Evolutionary conservation across 495 filamentous ascomycete species (phyloP).

Genomic region (Penicillium coffeae): DNA sequence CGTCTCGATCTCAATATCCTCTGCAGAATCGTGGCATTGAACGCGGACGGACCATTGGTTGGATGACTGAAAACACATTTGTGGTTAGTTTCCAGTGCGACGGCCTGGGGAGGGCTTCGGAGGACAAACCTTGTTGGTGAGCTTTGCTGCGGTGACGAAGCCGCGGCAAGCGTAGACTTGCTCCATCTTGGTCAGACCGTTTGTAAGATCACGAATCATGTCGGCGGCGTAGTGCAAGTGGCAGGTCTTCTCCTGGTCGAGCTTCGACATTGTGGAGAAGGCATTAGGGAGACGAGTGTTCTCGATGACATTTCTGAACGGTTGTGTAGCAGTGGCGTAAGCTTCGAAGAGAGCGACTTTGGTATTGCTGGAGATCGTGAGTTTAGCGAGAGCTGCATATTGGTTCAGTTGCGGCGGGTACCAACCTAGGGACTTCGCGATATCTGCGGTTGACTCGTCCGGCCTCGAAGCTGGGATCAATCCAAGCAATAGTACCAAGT

Average conservation of each 20-base stretch:
- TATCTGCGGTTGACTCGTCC: conserved; percentile 52
- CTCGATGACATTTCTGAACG: conserved; percentile 47
- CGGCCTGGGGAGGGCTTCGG: neutral
- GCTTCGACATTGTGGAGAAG: conserved; percentile 46
- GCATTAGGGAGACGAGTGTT: conserved; percentile 46
- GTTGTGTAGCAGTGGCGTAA: conserved; percentile 45
- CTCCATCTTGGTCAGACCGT: conserved; percentile 45
- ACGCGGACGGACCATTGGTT: conserved; percentile 43
- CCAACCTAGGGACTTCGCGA: conserved; percentile 54
- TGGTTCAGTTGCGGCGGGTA: conserved; percentile 2
- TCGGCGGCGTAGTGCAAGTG: conserved; percentile 52
- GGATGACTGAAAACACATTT: conserved; percentile 8
- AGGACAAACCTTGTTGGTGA: conserved; percentile 22
- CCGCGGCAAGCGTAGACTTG: conserved; percentile 39
- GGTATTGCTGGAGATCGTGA: conserved; percentile 31
- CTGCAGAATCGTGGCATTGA: conserved; percentile 19
- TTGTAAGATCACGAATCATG: conserved; percentile 47
- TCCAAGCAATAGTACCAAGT: conserved; percentile 47
- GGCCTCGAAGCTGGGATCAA: conserved; percentile 50
- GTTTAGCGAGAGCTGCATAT: conserved; percentile 8
- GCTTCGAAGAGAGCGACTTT: conserved; percentile 52
- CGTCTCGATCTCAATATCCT: conserved; percentile 34
- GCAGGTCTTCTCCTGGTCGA: conserved; percentile 53
- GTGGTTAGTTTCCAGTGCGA: neutral
- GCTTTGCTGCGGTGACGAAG: conserved; percentile 38